Percentiles rank a stretch among this genome's conserved stretches.
Evolutionary conservation across 345 rosid genomes (phyloP).

Genomic region (Euphorbia tirucalli): DNA sequence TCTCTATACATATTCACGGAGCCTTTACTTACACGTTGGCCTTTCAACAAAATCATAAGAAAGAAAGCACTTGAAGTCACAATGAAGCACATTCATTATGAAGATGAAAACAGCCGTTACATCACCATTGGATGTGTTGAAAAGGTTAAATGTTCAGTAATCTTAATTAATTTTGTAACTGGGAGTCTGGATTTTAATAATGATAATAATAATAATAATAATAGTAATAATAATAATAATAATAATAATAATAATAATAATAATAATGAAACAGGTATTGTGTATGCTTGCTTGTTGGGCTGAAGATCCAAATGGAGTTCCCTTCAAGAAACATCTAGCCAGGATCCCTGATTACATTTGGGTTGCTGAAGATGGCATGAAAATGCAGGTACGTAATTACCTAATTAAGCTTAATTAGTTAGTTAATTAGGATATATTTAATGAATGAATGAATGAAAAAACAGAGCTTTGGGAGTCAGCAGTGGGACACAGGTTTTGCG

Average conservation of each 20-base stretch:
- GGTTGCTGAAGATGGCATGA: slow-evolving; percentile 97
- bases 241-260: too few species aligned
- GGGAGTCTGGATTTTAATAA: too few species aligned
- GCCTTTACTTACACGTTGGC: slow-evolving; percentile 24
- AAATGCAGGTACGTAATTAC: slow-evolving; percentile 53
- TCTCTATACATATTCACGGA: slow-evolving; percentile 5
- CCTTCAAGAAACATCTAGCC: slow-evolving; percentile 73
- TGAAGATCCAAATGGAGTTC: slow-evolving; percentile 42
- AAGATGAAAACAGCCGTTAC: slow-evolving; percentile 24
- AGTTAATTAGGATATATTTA: too few species aligned
- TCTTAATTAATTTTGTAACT: too few species aligned
- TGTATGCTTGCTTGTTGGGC: slow-evolving; percentile 47
- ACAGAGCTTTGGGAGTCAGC: slow-evolving; percentile 80
- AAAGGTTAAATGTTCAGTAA: slow-evolving; percentile 5
- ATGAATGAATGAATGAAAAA: too few species aligned
- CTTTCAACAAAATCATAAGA: slow-evolving; percentile 13
- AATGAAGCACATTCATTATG: slow-evolving; percentile 24
- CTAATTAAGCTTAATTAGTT: too few species aligned
- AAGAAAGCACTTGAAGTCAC: slow-evolving; percentile 17
- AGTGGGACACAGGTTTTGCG: slow-evolving; percentile 73
- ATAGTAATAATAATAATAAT: too few species aligned
- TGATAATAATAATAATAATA: too few species aligned
- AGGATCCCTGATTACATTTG: slow-evolving; percentile 75
- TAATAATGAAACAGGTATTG: slow-evolving; percentile 17
- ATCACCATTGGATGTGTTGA: slow-evolving; percentile 23